These are phyloP conservation scores for Podospora anserina DNA, from an alignment of 495 filamentous ascomycete species.

Conservation along the genomic window DNA sequence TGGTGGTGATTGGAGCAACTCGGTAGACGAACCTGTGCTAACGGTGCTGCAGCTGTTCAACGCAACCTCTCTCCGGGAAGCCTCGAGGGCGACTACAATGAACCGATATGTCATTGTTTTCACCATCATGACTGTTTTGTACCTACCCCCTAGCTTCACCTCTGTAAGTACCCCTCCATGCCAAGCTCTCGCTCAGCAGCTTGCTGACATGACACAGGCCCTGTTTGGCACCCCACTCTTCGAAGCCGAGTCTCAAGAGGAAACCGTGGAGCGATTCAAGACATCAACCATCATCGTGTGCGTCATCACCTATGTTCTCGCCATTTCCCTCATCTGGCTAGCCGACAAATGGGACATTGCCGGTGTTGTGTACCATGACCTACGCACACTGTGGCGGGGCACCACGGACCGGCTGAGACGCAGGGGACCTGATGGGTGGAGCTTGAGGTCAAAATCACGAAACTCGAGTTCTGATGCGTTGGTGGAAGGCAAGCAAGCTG, in stretches of 20 bases:
- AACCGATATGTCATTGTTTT: constrained; percentile 21
- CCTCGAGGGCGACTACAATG: constrained; percentile 14
- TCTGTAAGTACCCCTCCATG: constrained; percentile 11
- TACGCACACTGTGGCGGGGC: neutral
- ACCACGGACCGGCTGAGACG: neutral
- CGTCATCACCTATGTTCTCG: constrained; percentile 12
- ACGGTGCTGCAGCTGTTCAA: constrained; percentile 18
- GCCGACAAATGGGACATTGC: constrained; percentile 12
- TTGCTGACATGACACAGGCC: neutral
- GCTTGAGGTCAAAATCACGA: neutral
- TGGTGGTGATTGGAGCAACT: neutral
- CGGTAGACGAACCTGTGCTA: neutral
- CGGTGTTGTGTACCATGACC: neutral
- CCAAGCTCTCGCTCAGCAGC: neutral
- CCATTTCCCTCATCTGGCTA: constrained; percentile 10
- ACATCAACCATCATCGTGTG: constrained; percentile 14
- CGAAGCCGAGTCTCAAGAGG: constrained; percentile 4
- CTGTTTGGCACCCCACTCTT: constrained; percentile 11
- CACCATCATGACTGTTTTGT: constrained; percentile 22
- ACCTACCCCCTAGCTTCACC: constrained; percentile 11
- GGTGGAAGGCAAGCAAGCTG: neutral
- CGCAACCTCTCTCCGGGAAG: constrained; percentile 22
- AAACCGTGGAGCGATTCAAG: constrained; percentile 11
- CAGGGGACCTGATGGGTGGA: neutral
- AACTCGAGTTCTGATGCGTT: neutral